phyloP scores from a whole-genome alignment of 768 basidiomycete genomes.

The Zangia roseola region DNA sequence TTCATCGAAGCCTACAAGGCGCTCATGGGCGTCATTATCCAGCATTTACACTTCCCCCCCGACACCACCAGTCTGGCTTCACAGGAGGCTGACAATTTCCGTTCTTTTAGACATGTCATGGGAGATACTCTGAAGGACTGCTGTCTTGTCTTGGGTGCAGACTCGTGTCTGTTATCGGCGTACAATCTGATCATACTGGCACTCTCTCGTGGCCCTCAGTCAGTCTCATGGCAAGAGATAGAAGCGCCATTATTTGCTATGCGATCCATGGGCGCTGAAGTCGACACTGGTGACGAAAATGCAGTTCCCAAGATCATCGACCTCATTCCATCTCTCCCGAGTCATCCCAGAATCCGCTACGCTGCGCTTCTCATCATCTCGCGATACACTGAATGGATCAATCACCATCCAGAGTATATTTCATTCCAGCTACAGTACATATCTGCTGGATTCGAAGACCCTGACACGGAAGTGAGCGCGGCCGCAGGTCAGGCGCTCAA shows the following conservation, averaged over 20 bases:
- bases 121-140: slow-evolving; percentile 99
- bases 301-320: slow-evolving; percentile 97
- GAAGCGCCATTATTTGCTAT: slow-evolving; percentile 97
- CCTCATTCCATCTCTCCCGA: slow-evolving; percentile 84
- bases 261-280: slow-evolving; percentile 96
- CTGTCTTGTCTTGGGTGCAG: slow-evolving; percentile 88
- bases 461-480: slow-evolving; percentile 79
- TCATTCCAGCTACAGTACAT: slow-evolving; percentile 86
- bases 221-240: slow-evolving; percentile 89
- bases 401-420: slow-evolving; percentile 84
- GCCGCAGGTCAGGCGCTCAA: slow-evolving; percentile 96
- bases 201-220: slow-evolving; percentile 56
- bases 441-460: slow-evolving; percentile 84
- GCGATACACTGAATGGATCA: slow-evolving; percentile 97
- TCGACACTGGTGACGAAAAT: slow-evolving; percentile 77
- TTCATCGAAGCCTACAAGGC: slow-evolving; percentile 81
- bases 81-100: slow-evolving; percentile 92
- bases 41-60: slow-evolving; percentile 87
- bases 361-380: slow-evolving; percentile 93
- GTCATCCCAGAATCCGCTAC: slow-evolving; percentile 90
- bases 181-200: slow-evolving; percentile 79
- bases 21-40: slow-evolving; percentile 83
- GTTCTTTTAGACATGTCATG: slow-evolving; percentile 96
- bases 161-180: slow-evolving; percentile 76
- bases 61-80: slow-evolving; percentile 63